Base-by-base conservation (phyloP, 169 alveolate species). In the Plasmodium vinckei region DNA sequence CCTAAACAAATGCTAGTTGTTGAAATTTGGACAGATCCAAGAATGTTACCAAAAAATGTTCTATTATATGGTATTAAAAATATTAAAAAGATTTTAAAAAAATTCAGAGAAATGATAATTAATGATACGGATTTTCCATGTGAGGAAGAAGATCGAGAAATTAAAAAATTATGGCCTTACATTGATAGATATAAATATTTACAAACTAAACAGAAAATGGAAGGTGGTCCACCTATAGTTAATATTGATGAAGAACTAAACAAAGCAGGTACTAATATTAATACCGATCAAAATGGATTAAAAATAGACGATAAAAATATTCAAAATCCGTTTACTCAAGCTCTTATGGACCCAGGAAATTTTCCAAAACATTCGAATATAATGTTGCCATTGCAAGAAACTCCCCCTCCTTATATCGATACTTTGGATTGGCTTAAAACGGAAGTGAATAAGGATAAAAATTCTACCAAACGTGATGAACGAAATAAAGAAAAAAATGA, bases 1-100 rank as follows among this genome's bases (percentile, higher is more conserved):
- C 97, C 97, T 10, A 94, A 89, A 27, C 97, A 95, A 67, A 96
- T 94, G 92, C 72, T 95, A 54, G 97, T 95, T 10, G 87, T 95
- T 5, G 97, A 95, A 75, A 87, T 95, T 1, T 95, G 97, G 97
- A 87, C 94, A 0, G 96, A 94, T 73, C 60, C 70, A 21, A 79
- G 92, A 44, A 65, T 63, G 86, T 46, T 84, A n/a, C 95, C 95
- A 9, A 92, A 92, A 53, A 87, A 92, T 65, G 92, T 92, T 23
- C 72, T 92, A 51, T 75, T 79, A 23, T 88, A 79, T 73, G 93
- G 90, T 13, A 82, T 82, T 68, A 82, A 82, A 82, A 82, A 82
- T 69, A 82, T 82, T 67, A 82, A 82, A 68, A 82, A 82, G 12
- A 82, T 82, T 67, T 82, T 82, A 49, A 69, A 65, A 56, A 82